These are phyloP conservation scores for Didymella keratinophila DNA, from an alignment of 2,329 filamentous ascomycete genomes.

Conservation along the genomic window DNA sequence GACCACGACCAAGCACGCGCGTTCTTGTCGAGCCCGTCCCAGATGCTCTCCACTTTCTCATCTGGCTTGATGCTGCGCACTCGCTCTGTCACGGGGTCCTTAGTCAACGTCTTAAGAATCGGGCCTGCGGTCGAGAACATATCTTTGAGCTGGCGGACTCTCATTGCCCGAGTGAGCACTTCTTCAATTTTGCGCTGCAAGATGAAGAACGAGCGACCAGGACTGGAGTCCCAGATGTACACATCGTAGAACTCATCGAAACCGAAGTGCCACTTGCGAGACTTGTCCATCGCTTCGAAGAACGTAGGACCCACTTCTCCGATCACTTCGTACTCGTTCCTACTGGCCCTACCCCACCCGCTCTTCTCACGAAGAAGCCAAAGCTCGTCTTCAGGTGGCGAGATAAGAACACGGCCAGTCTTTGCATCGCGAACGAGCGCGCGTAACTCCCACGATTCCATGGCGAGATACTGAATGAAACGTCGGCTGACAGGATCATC, in stretches of 20 bases:
- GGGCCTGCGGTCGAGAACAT: constrained; percentile 44
- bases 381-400: constrained; percentile 49
- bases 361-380: constrained; percentile 53
- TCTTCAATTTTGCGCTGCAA: constrained; percentile 46
- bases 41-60: constrained; percentile 46
- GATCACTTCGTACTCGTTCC: constrained; percentile 50
- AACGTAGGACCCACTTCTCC: constrained; percentile 48
- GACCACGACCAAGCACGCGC: constrained; percentile 21
- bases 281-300: constrained; percentile 52
- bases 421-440: constrained; percentile 54
- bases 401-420: constrained; percentile 48
- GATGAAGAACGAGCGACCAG: constrained; percentile 42
- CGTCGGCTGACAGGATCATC: constrained; percentile 53
- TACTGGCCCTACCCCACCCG: constrained; percentile 51
- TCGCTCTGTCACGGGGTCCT: constrained; percentile 46
- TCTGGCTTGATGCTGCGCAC: constrained; percentile 50
- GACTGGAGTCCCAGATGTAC: constrained; percentile 52
- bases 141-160: constrained; percentile 41
- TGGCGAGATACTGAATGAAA: constrained; percentile 54
- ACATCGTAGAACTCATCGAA: constrained; percentile 57
- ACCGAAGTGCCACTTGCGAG: constrained; percentile 50
- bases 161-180: constrained; percentile 50
- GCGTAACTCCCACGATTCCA: constrained; percentile 50
- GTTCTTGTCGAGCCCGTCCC: constrained; percentile 40
- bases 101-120: constrained; percentile 50